phyloP scores from a whole-genome alignment of 495 filamentous ascomycete genomes.

The Cercophora samala region DNA sequence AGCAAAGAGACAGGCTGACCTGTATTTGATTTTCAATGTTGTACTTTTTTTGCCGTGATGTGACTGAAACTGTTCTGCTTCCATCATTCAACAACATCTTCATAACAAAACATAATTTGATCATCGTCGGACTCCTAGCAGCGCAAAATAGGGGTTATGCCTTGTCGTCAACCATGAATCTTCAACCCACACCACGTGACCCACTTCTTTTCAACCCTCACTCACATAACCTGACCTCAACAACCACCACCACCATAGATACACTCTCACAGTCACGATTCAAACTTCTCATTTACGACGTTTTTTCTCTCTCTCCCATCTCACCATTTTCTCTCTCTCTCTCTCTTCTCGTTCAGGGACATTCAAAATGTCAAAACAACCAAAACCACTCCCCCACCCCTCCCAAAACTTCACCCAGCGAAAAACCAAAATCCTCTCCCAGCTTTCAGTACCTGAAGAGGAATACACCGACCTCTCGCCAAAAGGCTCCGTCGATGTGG shows the following conservation, averaged over 20 bases:
- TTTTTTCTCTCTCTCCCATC: neutral
- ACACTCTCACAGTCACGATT: no score
- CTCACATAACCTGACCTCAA: no score
- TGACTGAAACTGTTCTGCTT: no score
- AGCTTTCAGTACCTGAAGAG: slow-evolving; percentile 58
- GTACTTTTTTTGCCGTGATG: no score
- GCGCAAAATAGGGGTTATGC: neutral
- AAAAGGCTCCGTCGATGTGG: slow-evolving; percentile 78
- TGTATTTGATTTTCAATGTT: neutral
- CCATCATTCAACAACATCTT: no score
- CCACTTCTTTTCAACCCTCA: neutral
- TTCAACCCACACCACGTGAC: neutral
- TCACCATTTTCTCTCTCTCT: neutral
- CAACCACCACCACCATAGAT: no score
- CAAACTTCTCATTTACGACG: no score
- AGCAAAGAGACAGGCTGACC: neutral
- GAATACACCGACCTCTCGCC: slow-evolving; percentile 77
- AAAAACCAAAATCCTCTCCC: slow-evolving; percentile 63
- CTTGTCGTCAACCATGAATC: neutral
- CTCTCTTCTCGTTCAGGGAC: neutral
- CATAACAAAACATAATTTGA: no score
- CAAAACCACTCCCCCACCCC: slow-evolving; percentile 26
- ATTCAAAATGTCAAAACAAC: slow-evolving; percentile 3
- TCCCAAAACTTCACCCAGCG: slow-evolving; percentile 49
- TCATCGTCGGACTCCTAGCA: no score